Evolutionary conservation across 768 basidiomycete species (phyloP), one percentile per base, ranked within the genome.

Genomic region (Suillus spraguei): DNA sequence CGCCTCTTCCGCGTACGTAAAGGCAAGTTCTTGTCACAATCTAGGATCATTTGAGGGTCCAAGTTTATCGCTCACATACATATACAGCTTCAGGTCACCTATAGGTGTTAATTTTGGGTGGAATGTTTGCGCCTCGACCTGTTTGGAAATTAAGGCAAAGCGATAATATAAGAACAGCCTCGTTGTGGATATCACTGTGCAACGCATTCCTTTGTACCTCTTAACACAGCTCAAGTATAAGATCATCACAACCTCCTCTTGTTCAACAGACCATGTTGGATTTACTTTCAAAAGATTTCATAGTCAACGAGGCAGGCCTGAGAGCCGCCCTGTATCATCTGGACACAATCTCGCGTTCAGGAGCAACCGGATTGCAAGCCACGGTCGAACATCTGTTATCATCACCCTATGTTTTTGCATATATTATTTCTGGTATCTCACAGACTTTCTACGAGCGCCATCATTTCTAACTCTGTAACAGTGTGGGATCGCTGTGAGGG

Each of bases 351-450:
- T 72, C 74, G 66, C 66, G 62, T 63, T 70, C 52, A 39, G 69
- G 67, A 62, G 66, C 65, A 39, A 17, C 61, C 0, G 61, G 33
- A 52, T 65, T 74, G 66, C 66, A 58, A 62, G 65, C 70, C 69
- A 64, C 72, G 60, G 20, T 73, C n/a, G 69, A 68, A 61, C 67
- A 74, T 56, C 62, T 77, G 60, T 67, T 76, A 24, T 69, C 71
- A 4, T 38, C 65, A 6, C 68, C 74, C 0, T 44, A 64, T 14
- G 65, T 76, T 14, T 78, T 76, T 3, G 71, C 73, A 5, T 75
- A 69, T n/a, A 24, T 78, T 2, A 28, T 76, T 3, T 78, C 77
- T 2, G 64, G 75, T 71, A 61, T 59, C 67, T 64, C 22, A 17
- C 8, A 53, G 20, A n/a, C 17, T 17, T 53, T 8, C 0, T 24